A percentile compares a stretch with the other conserved stretches of the same genome.
Conservation (phyloP, 495 filamentous ascomycete genomes). For the Penicillium silybi region DNA sequence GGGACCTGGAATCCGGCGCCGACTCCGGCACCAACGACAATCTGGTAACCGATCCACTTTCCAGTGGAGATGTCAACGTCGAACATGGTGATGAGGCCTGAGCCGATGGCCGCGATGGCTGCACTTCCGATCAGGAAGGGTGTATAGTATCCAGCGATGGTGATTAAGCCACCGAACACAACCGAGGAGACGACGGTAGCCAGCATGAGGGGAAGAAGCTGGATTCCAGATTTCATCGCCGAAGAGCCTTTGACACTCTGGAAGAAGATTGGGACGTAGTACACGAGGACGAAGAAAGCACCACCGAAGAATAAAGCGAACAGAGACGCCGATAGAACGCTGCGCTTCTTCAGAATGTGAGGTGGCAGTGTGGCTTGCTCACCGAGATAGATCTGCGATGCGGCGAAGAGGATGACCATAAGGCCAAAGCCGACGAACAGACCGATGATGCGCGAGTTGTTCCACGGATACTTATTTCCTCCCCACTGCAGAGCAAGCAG, state of each 20-base stretch:
- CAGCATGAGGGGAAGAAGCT: constrained; percentile 35
- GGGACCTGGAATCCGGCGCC: constrained; percentile 48
- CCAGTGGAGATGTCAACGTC: constrained; percentile 33
- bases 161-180: constrained; percentile 48
- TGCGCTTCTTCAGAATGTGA: constrained; percentile 40
- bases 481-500: constrained; percentile 44
- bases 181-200: constrained; percentile 31
- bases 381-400: constrained; percentile 19
- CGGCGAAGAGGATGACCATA: constrained; percentile 28
- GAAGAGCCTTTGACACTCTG: constrained; percentile 57
- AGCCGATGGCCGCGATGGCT: constrained; percentile 54
- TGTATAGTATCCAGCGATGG: constrained; percentile 62
- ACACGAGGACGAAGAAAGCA: constrained; percentile 37
- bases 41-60: constrained; percentile 59
- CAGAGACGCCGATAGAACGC: constrained; percentile 45
- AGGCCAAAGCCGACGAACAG: constrained; percentile 34
- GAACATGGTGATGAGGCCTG: constrained; percentile 61
- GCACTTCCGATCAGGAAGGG: constrained; percentile 59
- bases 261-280: constrained; percentile 45
- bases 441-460: constrained; percentile 28
- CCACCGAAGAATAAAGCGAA: constrained; percentile 52
- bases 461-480: constrained; percentile 36
- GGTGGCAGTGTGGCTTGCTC: constrained; percentile 31
- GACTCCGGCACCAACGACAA: constrained; percentile 52
- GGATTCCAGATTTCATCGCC: constrained; percentile 60